Base-by-base conservation (phyloP, 495 filamentous ascomycete species). In the Penicillium maclennaniae region DNA sequence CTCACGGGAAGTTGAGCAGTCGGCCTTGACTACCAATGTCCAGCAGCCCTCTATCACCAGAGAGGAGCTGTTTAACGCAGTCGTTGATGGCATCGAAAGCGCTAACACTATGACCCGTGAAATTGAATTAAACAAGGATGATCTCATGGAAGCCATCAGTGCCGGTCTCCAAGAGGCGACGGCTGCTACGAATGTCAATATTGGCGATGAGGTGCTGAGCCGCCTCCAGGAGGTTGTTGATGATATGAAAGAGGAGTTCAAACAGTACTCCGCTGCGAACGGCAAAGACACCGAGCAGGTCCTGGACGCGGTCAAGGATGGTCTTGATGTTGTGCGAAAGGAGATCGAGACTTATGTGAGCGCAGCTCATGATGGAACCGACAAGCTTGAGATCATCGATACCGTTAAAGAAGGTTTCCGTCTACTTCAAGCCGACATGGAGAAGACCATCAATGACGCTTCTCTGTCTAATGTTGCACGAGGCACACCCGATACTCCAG, bases 301-400 rank as follows among this genome's bases (percentile, higher is more conserved):
- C 21, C 75, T 95, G 2, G 87, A 92, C 63, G 87, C 89, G 2
- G 82, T 92, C 51, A 91, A 88, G 62, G 90, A 95, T 65, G 89
- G 89, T 3, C 79, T 96, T 36, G 88, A 92, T 56, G 81, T 80
- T 45, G 79, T 97, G 4, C 83, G 87, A n/a, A 76, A 77, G 20
- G 85, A 92, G 43, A 89, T 95, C 49, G 89, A 93, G 68, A 72
- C 69, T n/a, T 92, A 92, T 52, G 86, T 89, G 20, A 84, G 87
- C 47, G 79, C 79, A 20, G 82, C 83, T 16, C 75, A 80, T 25
- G 86, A 87, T 59, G 77, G 81, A 2, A 75, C 85, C 0, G 79
- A 79, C 6, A 90, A 90, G 52, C 83, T 91, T 55, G 87, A 93
- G 56, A 85, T 93, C 46, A 81, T 92, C 60, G 82, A 86, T 10